Conservation (phyloP, 495 filamentous ascomycete species). For the Aspergillus biplanus region DNA sequence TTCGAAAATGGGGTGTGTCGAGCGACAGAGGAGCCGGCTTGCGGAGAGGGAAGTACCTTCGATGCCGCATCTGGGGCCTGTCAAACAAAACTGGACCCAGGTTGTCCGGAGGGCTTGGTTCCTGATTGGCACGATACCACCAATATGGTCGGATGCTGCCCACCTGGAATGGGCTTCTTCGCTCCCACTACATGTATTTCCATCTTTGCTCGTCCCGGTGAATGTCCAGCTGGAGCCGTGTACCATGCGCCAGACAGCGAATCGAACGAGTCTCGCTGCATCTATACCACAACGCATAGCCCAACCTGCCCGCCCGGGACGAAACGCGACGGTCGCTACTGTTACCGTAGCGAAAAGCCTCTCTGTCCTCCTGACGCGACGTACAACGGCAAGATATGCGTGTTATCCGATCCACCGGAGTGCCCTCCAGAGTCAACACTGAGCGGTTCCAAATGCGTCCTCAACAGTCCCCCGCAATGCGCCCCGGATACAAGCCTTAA, state of each 20-base stretch:
- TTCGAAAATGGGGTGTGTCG: background rate
- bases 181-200: background rate
- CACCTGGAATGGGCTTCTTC: background rate
- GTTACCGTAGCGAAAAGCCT: background rate
- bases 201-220: background rate
- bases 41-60: background rate
- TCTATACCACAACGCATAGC: background rate
- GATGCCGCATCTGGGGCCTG: background rate
- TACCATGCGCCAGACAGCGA: background rate
- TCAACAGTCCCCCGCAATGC: constrained; percentile 5
- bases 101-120: background rate
- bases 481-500: constrained; percentile 3
- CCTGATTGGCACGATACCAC: background rate
- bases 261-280: background rate
- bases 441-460: constrained; percentile 11
- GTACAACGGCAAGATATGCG: constrained; percentile 4
- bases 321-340: background rate
- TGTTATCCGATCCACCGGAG: background rate
- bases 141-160: background rate
- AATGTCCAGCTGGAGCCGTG: background rate
- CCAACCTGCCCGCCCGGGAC: constrained; percentile 1
- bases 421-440: constrained; percentile 14
- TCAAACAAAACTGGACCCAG: background rate
- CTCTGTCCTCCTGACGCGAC: background rate
- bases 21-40: background rate